Evolutionary conservation across 106 monocot species (phyloP).

Genomic region (Dendrobium huoshanense): DNA sequence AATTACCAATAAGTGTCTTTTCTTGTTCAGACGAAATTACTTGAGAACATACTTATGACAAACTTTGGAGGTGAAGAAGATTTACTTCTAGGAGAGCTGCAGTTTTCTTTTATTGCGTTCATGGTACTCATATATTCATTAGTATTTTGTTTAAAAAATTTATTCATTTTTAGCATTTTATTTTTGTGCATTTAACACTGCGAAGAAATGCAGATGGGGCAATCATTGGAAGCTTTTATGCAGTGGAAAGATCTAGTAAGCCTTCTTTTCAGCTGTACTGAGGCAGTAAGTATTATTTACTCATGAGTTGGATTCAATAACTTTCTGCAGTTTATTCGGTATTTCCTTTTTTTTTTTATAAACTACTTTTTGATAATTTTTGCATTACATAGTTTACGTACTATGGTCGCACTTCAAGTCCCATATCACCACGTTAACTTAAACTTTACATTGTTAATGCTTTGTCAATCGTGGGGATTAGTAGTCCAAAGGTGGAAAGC

Average conservation of each 20-base stretch:
- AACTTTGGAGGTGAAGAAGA: conserved; percentile 66
- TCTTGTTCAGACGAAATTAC: conserved; percentile 57
- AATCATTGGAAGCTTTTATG: conserved; percentile 92
- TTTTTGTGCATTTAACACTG: neutral
- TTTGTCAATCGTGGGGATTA: neutral
- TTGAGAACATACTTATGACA: conserved; percentile 64
- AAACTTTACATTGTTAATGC: neutral
- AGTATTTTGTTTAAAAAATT: neutral
- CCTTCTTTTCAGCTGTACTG: conserved; percentile 76
- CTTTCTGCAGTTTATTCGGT: neutral
- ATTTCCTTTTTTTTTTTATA: neutral
- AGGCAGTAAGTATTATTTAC: conserved; percentile 64
- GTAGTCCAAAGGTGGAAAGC: neutral
- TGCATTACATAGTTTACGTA: neutral
- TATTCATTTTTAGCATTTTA: neutral
- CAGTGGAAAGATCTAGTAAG: conserved; percentile 90
- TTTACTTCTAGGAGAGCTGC: conserved; percentile 80
- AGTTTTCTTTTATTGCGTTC: conserved; percentile 88
- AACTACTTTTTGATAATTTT: neutral
- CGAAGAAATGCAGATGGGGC: conserved; percentile 68
- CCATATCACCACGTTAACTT: neutral
- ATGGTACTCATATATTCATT: conserved; percentile 33
- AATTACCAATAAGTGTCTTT: neutral
- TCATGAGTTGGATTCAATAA: neutral
- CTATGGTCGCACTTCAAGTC: neutral